Conservation (phyloP, 768 basidiomycete genomes). For the Lactarius indigo region DNA sequence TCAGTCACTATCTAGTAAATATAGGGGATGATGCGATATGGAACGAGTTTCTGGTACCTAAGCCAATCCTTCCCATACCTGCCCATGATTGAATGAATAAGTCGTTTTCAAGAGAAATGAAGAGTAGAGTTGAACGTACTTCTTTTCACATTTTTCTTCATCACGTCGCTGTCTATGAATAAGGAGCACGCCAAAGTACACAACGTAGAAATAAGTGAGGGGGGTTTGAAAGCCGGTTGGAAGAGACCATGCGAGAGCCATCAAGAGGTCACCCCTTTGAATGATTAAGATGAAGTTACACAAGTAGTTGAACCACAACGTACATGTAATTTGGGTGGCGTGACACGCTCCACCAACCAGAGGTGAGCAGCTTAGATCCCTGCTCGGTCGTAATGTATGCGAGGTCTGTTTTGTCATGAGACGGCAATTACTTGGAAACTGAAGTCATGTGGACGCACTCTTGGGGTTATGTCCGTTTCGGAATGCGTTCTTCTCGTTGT, state of each 20-base stretch:
- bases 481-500: slow-evolving; percentile 95
- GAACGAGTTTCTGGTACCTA: slow-evolving; percentile 82
- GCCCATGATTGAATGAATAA: slow-evolving; percentile 3
- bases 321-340: slow-evolving; percentile 92
- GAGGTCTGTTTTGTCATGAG: slow-evolving; percentile 49
- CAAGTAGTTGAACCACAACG: slow-evolving; percentile 27
- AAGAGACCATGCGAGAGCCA: slow-evolving; percentile 90
- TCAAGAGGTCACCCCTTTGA: slow-evolving; percentile 75
- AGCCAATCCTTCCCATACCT: slow-evolving; percentile 96
- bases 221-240: slow-evolving; percentile 91
- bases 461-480: slow-evolving; percentile 92
- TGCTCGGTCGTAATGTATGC: slow-evolving; percentile 74
- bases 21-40: slow-evolving; percentile 82
- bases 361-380: slow-evolving; percentile 87
- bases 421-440: neutral
- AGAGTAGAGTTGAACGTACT: slow-evolving; percentile 30
- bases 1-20: slow-evolving; percentile 49
- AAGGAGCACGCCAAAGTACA: slow-evolving; percentile 86
- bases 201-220: slow-evolving; percentile 92
- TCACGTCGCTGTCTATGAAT: slow-evolving; percentile 88
- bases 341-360: slow-evolving; percentile 96
- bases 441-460: slow-evolving; percentile 43
- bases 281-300: neutral
- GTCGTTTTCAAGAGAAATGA: neutral
- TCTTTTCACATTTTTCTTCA: slow-evolving; percentile 86